phyloP scores from a whole-genome alignment of 495 filamentous ascomycete species.

The Xylaria scruposa region DNA sequence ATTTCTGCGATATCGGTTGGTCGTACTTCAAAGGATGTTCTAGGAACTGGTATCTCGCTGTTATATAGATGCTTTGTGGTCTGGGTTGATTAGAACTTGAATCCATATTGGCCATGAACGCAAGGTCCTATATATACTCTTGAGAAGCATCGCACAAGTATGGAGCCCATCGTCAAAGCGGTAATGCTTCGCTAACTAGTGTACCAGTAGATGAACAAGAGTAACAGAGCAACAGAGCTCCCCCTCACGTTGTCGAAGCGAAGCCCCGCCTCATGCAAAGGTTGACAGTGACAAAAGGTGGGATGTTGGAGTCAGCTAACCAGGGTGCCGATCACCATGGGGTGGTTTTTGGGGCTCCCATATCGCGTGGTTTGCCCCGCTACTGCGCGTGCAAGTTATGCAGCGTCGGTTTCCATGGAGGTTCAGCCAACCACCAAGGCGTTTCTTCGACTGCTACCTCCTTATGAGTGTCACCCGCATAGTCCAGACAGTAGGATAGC shows the following conservation, averaged over 20 bases:
- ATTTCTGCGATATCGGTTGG: neutral
- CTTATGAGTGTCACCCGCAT: neutral
- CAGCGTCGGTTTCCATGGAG: neutral
- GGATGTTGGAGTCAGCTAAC: constrained; percentile 14
- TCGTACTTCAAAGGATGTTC: neutral
- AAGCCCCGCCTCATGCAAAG: neutral
- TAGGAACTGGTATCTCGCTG: neutral
- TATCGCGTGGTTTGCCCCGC: constrained; percentile 15
- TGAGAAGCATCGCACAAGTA: neutral
- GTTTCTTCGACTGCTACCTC: neutral
- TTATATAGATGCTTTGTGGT: neutral
- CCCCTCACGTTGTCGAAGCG: constrained; percentile 17
- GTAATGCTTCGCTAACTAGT: neutral
- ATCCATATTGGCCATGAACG: neutral
- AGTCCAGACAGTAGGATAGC: neutral
- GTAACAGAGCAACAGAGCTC: constrained; percentile 6
- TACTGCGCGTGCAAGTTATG: neutral
- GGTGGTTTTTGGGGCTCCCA: constrained; percentile 6
- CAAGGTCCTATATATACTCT: constrained; percentile 8
- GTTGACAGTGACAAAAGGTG: neutral
- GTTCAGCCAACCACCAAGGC: neutral
- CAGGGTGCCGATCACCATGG: constrained; percentile 27
- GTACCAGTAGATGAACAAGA: neutral
- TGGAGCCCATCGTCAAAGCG: neutral
- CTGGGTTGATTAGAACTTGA: neutral